phyloP scores from a whole-genome alignment of 2,329 filamentous ascomycete genomes.

The Aspergillus hiratsukae region DNA sequence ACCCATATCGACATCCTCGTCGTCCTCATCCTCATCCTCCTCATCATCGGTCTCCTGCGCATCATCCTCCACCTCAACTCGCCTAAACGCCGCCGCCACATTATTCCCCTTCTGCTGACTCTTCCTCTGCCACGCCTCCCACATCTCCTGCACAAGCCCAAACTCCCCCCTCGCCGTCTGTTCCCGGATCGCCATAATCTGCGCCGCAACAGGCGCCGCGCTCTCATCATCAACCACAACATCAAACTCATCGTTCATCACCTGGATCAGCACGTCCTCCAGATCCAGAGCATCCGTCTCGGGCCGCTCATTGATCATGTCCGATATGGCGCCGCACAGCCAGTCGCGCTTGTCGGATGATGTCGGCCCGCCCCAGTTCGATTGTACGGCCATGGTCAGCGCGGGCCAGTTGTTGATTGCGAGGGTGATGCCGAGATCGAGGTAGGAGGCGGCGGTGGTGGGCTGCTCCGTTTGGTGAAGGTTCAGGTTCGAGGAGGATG shows the following conservation, averaged over 20 bases:
- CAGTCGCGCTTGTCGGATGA: slow-evolving; percentile 88
- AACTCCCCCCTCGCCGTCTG: slow-evolving; percentile 64
- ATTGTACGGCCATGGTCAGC: slow-evolving; percentile 79
- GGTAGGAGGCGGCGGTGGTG: slow-evolving; percentile 57
- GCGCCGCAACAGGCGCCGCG: slow-evolving; percentile 65
- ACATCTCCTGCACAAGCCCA: slow-evolving; percentile 60
- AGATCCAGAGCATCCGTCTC: slow-evolving; percentile 72
- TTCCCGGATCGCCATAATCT: slow-evolving; percentile 64
- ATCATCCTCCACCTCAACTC: slow-evolving; percentile 43
- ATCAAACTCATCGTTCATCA: slow-evolving; percentile 95
- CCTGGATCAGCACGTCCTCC: slow-evolving; percentile 77
- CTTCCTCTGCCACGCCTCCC: slow-evolving; percentile 41
- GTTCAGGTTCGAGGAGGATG: slow-evolving; percentile 8
- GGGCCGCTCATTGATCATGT: slow-evolving; percentile 62
- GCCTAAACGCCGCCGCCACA: slow-evolving; percentile 33
- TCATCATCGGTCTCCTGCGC: slow-evolving; percentile 53
- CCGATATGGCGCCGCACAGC: slow-evolving; percentile 83
- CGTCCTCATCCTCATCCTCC: slow-evolving; percentile 55
- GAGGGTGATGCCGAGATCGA: slow-evolving; percentile 85
- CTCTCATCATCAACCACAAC: slow-evolving; percentile 88
- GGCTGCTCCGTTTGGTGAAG: slow-evolving; percentile 6
- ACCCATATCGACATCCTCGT: slow-evolving; percentile 60
- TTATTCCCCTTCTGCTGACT: slow-evolving; percentile 27
- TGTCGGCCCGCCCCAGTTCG: slow-evolving; percentile 81
- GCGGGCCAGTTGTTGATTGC: slow-evolving; percentile 83